Evolutionary conservation across 306 rosid genomes (phyloP), one percentile per base, ranked within the genome.

Genomic region (Vigna hirtella): DNA sequence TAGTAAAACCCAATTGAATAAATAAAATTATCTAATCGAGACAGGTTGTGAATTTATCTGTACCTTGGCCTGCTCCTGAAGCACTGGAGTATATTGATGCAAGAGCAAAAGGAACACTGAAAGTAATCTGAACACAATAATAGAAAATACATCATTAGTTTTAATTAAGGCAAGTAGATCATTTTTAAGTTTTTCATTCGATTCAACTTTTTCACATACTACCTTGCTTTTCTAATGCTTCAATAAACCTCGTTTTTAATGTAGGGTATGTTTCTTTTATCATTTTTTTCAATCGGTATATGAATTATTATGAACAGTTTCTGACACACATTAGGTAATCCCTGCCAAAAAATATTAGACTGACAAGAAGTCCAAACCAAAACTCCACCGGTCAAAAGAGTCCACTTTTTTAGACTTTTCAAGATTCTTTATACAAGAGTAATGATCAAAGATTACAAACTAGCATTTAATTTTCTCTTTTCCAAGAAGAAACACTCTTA

Each of bases 1-100:
- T 9, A n/a, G 2, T 17, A 38, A 17, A 36, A 17, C 70, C 50
- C 12, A 16, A 9, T 32, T 66, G 32, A 3, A 10, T 59, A 30
- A 61, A 3, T 62, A 62, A 16, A 15, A 62, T 62, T 15, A 15
- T 30, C 0, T 62, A 15, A 14, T 66, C 42, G 7, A 40, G 12
- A 66, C 16, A 38, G 20, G 53, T 18, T 66, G 24, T 10, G 32
- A 66, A 16, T 42, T 22, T 22, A 18, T 68, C 3, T 79, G 9
- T 40, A 91, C 98, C 98, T 89, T 91, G 95, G 26, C 97, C 98
- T 7, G 95, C 98, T 7, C 91, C 90, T 4, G 94, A 77, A 3
- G 56, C 22, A 64, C 47, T 83, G 51, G 80, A 88, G 77, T 84
- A 91, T 42, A 93, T 92, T 5, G 97, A 92, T 12, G 97, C 93